phyloP scores from a whole-genome alignment of 2,329 filamentous ascomycete species.

The Ceratocystis papillata region DNA sequence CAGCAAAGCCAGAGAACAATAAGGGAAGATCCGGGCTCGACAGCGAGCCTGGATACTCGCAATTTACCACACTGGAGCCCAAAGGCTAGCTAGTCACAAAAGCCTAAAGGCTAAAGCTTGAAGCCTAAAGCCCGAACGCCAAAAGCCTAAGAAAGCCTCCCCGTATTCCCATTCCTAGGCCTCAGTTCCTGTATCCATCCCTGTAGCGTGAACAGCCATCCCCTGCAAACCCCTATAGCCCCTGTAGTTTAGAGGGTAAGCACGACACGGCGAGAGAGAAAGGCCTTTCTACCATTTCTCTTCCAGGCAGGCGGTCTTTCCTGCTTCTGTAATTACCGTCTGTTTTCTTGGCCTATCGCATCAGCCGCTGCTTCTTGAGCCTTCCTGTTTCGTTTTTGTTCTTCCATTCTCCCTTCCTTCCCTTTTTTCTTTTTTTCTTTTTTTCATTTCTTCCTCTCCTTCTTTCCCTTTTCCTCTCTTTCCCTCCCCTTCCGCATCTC shows the following conservation, averaged over 20 bases:
- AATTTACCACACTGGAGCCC: too few relatives aligned
- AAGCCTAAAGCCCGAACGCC: too few relatives aligned
- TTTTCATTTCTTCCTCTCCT: background rate
- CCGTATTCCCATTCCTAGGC: background rate
- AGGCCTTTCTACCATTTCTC: too few relatives aligned
- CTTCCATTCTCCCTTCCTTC: background rate
- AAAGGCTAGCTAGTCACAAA: too few relatives aligned
- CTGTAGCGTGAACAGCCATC: too few relatives aligned
- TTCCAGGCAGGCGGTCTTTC: too few relatives aligned
- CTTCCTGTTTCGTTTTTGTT: background rate
- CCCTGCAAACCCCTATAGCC: background rate
- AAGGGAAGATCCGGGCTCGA: too few relatives aligned
- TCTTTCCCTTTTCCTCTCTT: background rate
- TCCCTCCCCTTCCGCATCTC: background rate
- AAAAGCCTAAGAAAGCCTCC: background rate
- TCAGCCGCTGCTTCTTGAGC: background rate
- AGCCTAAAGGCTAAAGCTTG: too few relatives aligned
- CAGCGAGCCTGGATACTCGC: too few relatives aligned
- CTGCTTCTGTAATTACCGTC: background rate
- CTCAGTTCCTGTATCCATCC: too few relatives aligned
- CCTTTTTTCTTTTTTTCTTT: background rate
- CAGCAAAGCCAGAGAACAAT: too few relatives aligned
- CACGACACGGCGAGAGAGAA: too few relatives aligned
- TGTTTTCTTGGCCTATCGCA: background rate
- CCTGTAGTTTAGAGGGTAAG: background rate